A percentile compares a stretch with the other conserved stretches of the same genome.
Evolutionary conservation across 1,139 yeast genomes (phyloP).

Genomic region (Arxiozyma bovina): DNA sequence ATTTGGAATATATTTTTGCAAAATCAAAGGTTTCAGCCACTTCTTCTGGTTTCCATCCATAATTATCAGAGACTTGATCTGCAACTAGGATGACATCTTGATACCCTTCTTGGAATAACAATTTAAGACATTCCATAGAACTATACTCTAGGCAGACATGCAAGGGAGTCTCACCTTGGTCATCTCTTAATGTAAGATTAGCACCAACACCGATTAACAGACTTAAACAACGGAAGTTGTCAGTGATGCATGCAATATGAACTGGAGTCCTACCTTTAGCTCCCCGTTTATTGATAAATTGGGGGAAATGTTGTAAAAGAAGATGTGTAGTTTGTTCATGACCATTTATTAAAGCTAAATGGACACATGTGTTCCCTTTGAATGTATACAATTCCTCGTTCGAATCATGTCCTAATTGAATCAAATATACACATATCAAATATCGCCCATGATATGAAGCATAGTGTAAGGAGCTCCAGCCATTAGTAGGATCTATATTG

Average conservation of each 20-base stretch:
- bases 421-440: constrained; percentile 58
- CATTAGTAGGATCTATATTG: constrained; percentile 62
- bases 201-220: constrained; percentile 77
- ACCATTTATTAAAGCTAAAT: constrained; percentile 57
- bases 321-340: constrained; percentile 78
- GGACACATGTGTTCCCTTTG: constrained; percentile 64
- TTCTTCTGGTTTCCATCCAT: constrained; percentile 65
- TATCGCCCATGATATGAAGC: constrained; percentile 77
- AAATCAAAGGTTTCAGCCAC: constrained; percentile 45
- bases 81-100: constrained; percentile 27
- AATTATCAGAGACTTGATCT: constrained; percentile 40
- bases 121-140: constrained; percentile 51
- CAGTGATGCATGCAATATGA: constrained; percentile 61
- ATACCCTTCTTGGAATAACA: constrained; percentile 41
- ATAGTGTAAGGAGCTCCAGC: constrained; percentile 87
- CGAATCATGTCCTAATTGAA: constrained; percentile 43
- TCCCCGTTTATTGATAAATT: constrained; percentile 56
- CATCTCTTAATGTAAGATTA: constrained; percentile 51
- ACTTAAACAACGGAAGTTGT: constrained; percentile 62
- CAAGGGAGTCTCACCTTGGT: constrained; percentile 63
- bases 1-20: constrained; percentile 27
- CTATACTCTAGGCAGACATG: constrained; percentile 80
- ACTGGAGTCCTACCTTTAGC: constrained; percentile 54
- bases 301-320: constrained; percentile 70
- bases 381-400: constrained; percentile 49